These are phyloP conservation scores for Schrenkiella parvula DNA, from an alignment of 345 rosid species.

Conservation along the genomic window DNA sequence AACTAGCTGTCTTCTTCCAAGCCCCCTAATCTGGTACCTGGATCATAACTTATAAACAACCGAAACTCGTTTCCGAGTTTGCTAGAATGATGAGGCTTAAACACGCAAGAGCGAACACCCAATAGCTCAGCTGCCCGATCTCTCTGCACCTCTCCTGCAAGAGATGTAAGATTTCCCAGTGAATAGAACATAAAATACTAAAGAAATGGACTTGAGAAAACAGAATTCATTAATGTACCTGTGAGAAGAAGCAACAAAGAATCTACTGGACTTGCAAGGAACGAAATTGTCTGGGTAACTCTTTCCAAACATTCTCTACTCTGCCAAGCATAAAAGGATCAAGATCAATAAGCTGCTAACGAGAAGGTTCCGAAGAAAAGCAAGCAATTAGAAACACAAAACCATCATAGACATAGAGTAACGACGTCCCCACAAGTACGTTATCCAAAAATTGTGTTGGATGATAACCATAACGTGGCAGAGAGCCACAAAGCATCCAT, in stretches of 20 bases:
- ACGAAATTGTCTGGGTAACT: conserved; percentile 57
- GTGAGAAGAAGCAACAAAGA: conserved; percentile 75
- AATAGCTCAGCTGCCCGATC: conserved; percentile 74
- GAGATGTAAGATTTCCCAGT: not conserved
- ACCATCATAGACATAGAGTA: not conserved
- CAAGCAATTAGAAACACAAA: not conserved
- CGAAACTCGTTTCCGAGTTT: conserved; percentile 89
- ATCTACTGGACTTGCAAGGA: conserved; percentile 50
- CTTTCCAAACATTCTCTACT: conserved; percentile 87
- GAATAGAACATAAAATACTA: not conserved
- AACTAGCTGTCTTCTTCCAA: conserved; percentile 52
- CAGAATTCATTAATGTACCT: conserved; percentile 37
- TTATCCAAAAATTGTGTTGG: not conserved
- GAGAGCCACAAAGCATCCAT: not conserved
- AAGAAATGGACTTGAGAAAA: not conserved
- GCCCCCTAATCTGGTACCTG: conserved; percentile 80
- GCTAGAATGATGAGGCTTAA: conserved; percentile 76
- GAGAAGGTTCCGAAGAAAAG: not conserved
- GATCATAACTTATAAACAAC: conserved; percentile 75
- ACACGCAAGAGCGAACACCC: conserved; percentile 68
- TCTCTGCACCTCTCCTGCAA: conserved; percentile 82
- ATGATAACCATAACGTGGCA: not conserved
- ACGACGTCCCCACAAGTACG: not conserved
- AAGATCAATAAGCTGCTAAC: not conserved
- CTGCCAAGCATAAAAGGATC: conserved; percentile 41